These are phyloP conservation scores for Plasmopara muralis DNA, from an alignment of 352 stramenopile genomes.

Conservation along the genomic window DNA sequence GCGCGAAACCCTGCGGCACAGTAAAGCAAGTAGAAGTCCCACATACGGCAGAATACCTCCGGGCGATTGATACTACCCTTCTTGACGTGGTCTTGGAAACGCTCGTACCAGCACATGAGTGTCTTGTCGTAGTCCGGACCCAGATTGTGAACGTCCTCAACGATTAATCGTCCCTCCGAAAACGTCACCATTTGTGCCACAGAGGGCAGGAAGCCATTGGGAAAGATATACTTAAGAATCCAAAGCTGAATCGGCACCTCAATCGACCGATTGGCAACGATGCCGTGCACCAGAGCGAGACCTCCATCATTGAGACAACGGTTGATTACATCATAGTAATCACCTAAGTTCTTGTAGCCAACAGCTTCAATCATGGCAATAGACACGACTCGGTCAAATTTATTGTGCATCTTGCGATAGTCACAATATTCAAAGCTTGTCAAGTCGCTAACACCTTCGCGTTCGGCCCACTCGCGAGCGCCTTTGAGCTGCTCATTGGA, in stretches of 20 bases:
- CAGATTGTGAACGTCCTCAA: slow-evolving; percentile 84
- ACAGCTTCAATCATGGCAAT: slow-evolving; percentile 88
- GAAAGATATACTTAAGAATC: slow-evolving; percentile 91
- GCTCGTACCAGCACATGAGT: slow-evolving; percentile 82
- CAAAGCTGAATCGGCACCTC: slow-evolving; percentile 80
- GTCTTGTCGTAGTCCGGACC: slow-evolving; percentile 88
- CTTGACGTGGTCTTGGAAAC: slow-evolving; percentile 78
- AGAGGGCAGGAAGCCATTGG: slow-evolving; percentile 81
- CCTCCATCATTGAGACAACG: slow-evolving; percentile 79
- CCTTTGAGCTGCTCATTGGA: slow-evolving; percentile 88
- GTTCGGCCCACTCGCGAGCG: slow-evolving; percentile 64
- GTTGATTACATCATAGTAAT: slow-evolving; percentile 80
- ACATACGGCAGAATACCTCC: slow-evolving; percentile 85
- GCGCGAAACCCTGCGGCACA: slow-evolving; percentile 86
- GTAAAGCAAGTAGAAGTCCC: slow-evolving; percentile 88
- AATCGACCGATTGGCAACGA: slow-evolving; percentile 76
- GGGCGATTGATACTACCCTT: slow-evolving; percentile 68
- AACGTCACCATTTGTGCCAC: slow-evolving; percentile 68
- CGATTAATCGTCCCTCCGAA: slow-evolving; percentile 70
- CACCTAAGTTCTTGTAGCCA: slow-evolving; percentile 83
- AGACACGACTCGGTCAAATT: slow-evolving; percentile 85
- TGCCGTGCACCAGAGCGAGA: slow-evolving; percentile 74
- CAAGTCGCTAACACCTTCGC: slow-evolving; percentile 74
- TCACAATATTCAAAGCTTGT: slow-evolving; percentile 88
- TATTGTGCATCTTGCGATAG: slow-evolving; percentile 83